These are phyloP conservation scores for Serpula lacrymans DNA, from an alignment of 768 basidiomycete species.

Conservation along the genomic window DNA sequence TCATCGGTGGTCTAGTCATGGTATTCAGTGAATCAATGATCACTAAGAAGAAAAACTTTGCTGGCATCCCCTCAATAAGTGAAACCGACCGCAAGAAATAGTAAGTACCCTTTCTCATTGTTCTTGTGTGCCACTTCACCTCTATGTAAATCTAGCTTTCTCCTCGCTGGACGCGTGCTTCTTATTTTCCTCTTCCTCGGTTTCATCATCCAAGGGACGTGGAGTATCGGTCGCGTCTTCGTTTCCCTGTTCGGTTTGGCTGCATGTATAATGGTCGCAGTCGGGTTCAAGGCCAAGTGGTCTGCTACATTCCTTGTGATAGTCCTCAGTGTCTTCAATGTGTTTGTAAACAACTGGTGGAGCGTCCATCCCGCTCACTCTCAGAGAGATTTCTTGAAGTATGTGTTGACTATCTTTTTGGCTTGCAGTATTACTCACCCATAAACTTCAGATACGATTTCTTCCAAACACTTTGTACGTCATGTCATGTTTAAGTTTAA, in stretches of 20 bases:
- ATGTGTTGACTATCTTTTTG: conserved; percentile 24
- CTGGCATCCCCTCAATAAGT: conserved; percentile 83
- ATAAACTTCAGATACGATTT: conserved; percentile 79
- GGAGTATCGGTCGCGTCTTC: conserved; percentile 82
- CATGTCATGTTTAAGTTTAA: background rate
- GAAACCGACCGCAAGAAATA: conserved; percentile 99
- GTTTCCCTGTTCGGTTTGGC: conserved; percentile 88
- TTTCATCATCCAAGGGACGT: conserved; percentile 90
- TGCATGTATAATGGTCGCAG: conserved; percentile 93
- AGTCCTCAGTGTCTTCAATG: conserved; percentile 91
- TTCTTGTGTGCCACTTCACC: conserved; percentile 4
- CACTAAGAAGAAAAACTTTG: conserved; percentile 82
- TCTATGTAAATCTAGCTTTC: conserved; percentile 58
- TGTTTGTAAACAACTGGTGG: conserved; percentile 99
- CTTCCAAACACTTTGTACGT: conserved; percentile 90
- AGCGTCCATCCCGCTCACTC: conserved; percentile 88
- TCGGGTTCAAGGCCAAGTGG: conserved; percentile 99
- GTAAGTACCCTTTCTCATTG: conserved; percentile 42
- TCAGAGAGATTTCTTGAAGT: conserved; percentile 98
- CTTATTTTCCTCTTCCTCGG: conserved; percentile 99
- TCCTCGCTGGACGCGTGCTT: conserved; percentile 93
- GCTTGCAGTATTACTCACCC: conserved; percentile 17
- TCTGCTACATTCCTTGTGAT: conserved; percentile 94
- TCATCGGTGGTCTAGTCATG: conserved; percentile 98
- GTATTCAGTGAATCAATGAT: conserved; percentile 96